Evolutionary conservation across 2,329 filamentous ascomycete species (phyloP), one percentile per base, ranked within the genome.

Genomic region (Akanthomyces lecanii): DNA sequence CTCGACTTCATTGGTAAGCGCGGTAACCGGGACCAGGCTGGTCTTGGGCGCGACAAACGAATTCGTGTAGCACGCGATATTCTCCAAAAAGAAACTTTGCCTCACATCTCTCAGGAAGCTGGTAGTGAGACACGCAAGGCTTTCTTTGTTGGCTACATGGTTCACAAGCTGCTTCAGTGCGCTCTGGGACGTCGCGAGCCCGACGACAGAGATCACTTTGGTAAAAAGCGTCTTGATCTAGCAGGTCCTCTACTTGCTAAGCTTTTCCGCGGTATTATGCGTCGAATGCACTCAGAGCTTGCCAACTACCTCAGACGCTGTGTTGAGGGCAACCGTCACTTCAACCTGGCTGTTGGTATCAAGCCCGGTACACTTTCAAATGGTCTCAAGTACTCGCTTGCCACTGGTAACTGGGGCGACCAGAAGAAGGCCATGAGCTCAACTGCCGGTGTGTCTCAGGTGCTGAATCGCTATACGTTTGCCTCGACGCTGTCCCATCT

Each of bases 61-160:
- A 87, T 98, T 51, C 89, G 92, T 70, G 94, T 95, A 67, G 95
- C 95, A 4, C 87, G 91, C 71, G 95, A 98, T 69, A 93, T 99
- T 68, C 86, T 99, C 76, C 93, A 97, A 75, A 98, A 97, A 79
- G 96, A 99, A 76, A 90, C 96, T 67, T 79, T 99, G 53, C 96
- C 95, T 28, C 95, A 99, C 72, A 98, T 99, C 65, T 97, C 94
- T 1, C 95, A 99, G 74, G 88, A 85, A 65, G 92, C 97, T 76
- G 95, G 95, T 33, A 96, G 92, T 69, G 94, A 98, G 75, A 98
- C 94, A 1, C 84, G 92, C 64, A 99, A 99, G 75, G 95, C 96
- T 2, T 99, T 97, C 78, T 99, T 98, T 83, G 81, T 99, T 55
- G 95, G 96, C 25, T 99, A 99, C 78, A 99, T 99, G 94, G 91